These are phyloP conservation scores for Pseudocercospora cruenta DNA, from an alignment of 2,329 filamentous ascomycete genomes.

Conservation along the genomic window DNA sequence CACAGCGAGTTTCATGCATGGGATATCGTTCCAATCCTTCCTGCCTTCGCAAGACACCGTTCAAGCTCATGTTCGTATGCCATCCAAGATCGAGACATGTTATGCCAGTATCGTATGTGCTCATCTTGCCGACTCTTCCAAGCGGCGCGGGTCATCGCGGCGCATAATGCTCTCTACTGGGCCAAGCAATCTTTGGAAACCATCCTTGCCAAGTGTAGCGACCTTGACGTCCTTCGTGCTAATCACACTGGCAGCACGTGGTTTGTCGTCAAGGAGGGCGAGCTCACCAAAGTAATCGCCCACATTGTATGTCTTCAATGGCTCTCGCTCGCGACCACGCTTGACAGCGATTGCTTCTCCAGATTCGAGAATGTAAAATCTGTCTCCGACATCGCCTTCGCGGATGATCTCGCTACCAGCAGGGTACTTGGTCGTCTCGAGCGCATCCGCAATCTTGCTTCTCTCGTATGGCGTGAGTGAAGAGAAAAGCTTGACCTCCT, in stretches of 20 bases:
- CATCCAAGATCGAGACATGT: neutral
- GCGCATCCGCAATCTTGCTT: conserved; percentile 93
- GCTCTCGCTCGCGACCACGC: conserved; percentile 65
- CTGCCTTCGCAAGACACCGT: neutral
- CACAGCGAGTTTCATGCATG: neutral
- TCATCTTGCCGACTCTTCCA: conserved; percentile 25
- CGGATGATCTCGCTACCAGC: conserved; percentile 81
- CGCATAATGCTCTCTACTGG: conserved; percentile 95
- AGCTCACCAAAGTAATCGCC: conserved; percentile 98
- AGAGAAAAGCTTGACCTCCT: conserved; percentile 84
- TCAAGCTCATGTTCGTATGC: neutral
- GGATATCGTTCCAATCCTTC: neutral
- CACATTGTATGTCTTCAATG: conserved; percentile 81
- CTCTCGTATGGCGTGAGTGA: conserved; percentile 89
- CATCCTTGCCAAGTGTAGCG: conserved; percentile 86
- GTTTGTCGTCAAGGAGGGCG: conserved; percentile 88
- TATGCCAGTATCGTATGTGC: neutral
- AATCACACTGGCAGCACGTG: conserved; percentile 85
- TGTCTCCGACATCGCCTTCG: conserved; percentile 87
- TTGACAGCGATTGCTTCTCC: conserved; percentile 89
- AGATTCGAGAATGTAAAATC: conserved; percentile 87
- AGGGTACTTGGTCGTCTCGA: conserved; percentile 86
- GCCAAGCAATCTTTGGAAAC: conserved; percentile 89
- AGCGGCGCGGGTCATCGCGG: conserved; percentile 64
- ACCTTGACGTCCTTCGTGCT: conserved; percentile 89